phyloP scores from a whole-genome alignment of 345 rosid species.

The Capsella bursapastoris region DNA sequence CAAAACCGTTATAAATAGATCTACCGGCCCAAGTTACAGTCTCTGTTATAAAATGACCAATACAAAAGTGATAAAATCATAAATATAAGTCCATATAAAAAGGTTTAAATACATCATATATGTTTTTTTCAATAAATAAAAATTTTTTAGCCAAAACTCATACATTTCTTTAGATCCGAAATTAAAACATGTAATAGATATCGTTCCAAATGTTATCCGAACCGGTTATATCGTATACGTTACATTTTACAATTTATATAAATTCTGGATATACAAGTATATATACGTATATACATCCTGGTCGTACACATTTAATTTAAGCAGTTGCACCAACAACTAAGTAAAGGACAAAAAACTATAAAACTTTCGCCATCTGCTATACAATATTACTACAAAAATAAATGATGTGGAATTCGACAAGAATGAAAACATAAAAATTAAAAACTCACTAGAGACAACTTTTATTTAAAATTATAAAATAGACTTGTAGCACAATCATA shows the following conservation, averaged over 20 bases:
- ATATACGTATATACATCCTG: constrained; percentile 23
- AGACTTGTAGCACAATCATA: constrained; percentile 47
- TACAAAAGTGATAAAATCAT: no score
- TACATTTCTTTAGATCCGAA: no score
- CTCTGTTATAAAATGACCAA: no score
- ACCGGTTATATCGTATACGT: no score
- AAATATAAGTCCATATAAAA: no score
- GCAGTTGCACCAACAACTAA: constrained; percentile 46
- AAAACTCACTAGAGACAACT: constrained; percentile 39
- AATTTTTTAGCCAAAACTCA: no score
- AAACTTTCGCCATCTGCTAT: constrained; percentile 39
- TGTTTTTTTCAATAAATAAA: no score
- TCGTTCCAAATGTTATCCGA: no score
- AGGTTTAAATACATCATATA: no score
- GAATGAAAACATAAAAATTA: background rate
- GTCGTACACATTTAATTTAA: constrained; percentile 40
- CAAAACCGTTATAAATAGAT: no score
- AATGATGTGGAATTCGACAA: constrained; percentile 38
- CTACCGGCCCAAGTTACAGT: no score
- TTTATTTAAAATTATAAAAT: background rate
- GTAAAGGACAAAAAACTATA: constrained; percentile 47
- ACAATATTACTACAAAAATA: constrained; percentile 31
- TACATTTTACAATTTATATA: background rate
- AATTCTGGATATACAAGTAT: background rate
- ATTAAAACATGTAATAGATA: no score